Percentiles rank a stretch among this genome's conserved stretches.
Evolutionary conservation across 495 filamentous ascomycete genomes (phyloP).

Genomic region (Beverwykella pulmonaria): DNA sequence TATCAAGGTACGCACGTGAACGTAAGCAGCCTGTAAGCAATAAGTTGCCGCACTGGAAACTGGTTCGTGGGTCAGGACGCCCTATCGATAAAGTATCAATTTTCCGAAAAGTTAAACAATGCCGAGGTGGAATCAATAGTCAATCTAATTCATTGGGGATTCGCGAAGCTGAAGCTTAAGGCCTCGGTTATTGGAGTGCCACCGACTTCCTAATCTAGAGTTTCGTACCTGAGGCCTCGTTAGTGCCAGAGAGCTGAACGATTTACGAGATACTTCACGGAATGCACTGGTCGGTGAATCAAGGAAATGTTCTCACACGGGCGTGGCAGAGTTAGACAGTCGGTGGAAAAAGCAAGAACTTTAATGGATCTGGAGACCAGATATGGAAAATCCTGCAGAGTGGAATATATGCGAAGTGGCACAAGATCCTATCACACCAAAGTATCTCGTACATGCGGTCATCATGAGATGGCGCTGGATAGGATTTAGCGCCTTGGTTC

Average conservation of each 20-base stretch:
- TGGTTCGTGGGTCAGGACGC: slow-evolving; percentile 10
- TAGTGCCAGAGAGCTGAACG: slow-evolving; percentile 16
- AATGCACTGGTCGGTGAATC: not conserved
- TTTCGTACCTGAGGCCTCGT: not conserved
- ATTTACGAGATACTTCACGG: slow-evolving; percentile 18
- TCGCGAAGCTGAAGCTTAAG: not conserved
- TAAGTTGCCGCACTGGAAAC: slow-evolving; percentile 20
- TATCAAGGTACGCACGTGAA: slow-evolving; percentile 11
- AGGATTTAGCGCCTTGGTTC: not conserved
- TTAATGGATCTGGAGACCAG: not conserved
- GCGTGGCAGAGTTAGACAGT: not conserved
- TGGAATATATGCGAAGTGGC: slow-evolving; percentile 5
- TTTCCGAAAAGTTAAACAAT: not conserved
- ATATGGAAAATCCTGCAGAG: slow-evolving; percentile 9
- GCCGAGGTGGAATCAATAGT: not conserved
- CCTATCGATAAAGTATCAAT: slow-evolving; percentile 3
- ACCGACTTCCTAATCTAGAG: slow-evolving; percentile 19
- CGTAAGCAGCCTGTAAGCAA: slow-evolving; percentile 29
- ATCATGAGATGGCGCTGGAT: not conserved
- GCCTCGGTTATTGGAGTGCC: not conserved
- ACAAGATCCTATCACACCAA: slow-evolving; percentile 9
- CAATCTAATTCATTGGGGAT: not conserved
- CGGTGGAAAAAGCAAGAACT: slow-evolving; percentile 12
- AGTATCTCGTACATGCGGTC: slow-evolving; percentile 22
- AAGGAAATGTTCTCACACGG: not conserved